These are phyloP conservation scores for Penstemon eatonii DNA, from an alignment of 257 asterid species.

Conservation along the genomic window DNA sequence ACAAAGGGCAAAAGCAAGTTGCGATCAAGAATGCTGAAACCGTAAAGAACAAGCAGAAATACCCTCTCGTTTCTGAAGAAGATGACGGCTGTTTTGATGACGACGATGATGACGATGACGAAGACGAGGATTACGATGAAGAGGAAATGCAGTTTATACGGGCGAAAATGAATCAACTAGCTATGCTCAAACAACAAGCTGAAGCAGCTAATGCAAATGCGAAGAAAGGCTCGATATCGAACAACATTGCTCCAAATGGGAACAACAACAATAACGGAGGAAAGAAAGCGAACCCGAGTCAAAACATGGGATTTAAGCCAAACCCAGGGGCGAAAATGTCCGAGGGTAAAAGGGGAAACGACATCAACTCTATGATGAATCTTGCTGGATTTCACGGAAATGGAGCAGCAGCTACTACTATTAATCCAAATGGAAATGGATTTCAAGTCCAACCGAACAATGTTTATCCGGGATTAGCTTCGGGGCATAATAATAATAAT, in stretches of 20 bases:
- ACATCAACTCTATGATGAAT: conserved; percentile 57
- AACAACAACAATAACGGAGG: conserved; percentile 20
- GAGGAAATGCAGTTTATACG: conserved; percentile 41
- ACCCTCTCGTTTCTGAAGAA: conserved; percentile 36
- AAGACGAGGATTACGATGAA: conserved; percentile 22
- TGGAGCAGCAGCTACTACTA: conserved; percentile 29
- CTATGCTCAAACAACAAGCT: conserved; percentile 48
- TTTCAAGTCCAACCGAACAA: conserved; percentile 31
- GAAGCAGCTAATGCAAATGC: conserved; percentile 38
- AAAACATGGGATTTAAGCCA: conserved; percentile 27
- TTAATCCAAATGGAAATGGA: conserved; percentile 15
- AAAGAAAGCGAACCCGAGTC: conserved; percentile 38
- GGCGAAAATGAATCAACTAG: conserved; percentile 41
- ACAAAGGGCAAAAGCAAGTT: conserved; percentile 42
- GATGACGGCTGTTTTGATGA: conserved; percentile 31
- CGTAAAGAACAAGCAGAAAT: conserved; percentile 43
- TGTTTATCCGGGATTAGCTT: conserved; percentile 27
- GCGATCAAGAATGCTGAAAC: conserved; percentile 41
- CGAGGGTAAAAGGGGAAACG: conserved; percentile 43
- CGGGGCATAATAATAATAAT: conserved; percentile 39
- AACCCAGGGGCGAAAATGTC: conserved; percentile 30
- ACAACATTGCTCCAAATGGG: conserved; percentile 29
- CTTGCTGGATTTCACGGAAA: conserved; percentile 68
- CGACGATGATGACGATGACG: conserved; percentile 28
- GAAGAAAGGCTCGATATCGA: conserved; percentile 23